Conservation (phyloP, 2,329 filamentous ascomycete species). For the Botrytis hyacinthi region DNA sequence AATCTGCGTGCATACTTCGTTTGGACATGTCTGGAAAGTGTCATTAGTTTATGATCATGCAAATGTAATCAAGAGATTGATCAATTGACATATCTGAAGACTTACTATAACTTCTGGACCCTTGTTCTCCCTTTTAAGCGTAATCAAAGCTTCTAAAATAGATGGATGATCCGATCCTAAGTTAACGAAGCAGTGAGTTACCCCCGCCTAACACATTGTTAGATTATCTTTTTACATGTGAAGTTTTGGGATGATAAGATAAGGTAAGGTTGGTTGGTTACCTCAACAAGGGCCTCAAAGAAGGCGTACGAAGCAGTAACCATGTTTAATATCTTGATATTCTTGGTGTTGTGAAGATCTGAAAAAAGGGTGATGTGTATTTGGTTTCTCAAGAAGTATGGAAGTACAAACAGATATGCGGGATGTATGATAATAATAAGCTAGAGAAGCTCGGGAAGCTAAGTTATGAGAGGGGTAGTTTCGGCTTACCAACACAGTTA, state of each 20-base stretch:
- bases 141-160: conserved; percentile 71
- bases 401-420: not conserved
- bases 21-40: conserved; percentile 53
- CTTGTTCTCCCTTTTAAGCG: conserved; percentile 64
- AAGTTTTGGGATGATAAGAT: not conserved
- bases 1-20: conserved; percentile 52
- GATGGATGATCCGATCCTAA: conserved; percentile 62
- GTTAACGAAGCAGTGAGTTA: conserved; percentile 58
- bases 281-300: conserved; percentile 69
- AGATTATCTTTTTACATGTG: not conserved
- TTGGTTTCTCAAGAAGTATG: not conserved
- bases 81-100: not conserved
- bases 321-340: not conserved
- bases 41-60: not conserved
- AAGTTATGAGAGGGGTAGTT: conserved; percentile 12
- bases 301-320: conserved; percentile 54
- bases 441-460: not conserved
- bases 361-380: not conserved
- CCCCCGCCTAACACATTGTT: conserved; percentile 43
- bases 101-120: conserved; percentile 55
- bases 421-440: not conserved
- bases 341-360: not conserved
- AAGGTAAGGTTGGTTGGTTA: conserved; percentile 10
- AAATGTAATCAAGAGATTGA: not conserved
- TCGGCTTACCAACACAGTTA: conserved; percentile 14